Base-by-base conservation (phyloP, 495 filamentous ascomycete species). In the Aspergillus coremiiformis region DNA sequence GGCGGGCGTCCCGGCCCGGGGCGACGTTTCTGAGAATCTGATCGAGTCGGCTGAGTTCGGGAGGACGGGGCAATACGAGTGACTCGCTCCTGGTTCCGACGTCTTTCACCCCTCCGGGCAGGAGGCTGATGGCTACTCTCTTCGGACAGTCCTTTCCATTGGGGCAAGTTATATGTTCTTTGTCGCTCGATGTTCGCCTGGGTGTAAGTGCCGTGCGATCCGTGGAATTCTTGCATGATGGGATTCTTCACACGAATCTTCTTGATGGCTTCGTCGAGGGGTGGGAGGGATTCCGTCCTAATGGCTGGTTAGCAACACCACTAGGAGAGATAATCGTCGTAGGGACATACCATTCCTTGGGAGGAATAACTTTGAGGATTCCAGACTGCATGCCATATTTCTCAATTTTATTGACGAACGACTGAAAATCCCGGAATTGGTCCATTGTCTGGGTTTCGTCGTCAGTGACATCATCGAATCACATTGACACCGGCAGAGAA, bases 161-260 rank as follows among this genome's bases (percentile, higher is more conserved):
- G 90, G 1, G 92, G 92, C 7, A 98, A 75, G 63, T 95, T 98
- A 71, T 97, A 98, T 21, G 88, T 88, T 66, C 94, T 78, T 67
- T 94, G 89, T 66, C 94, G 91, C 63, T 96, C 85, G 27, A 97
- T 88, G 61, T 98, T 98, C 60, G 89, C 86, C 59, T 97, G 94
- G 22, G 91, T 90, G 63, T 95, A 98, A 27, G 85, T 92, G 23
- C 94, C 93, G 59, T 91, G 86, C 45, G 84, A 87, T 9, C 92
- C 94, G 75, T 90, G 89, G 64, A 97, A 97, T 58, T 98, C 93
- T 63, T 98, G 93, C 62, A 87, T 93, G 66, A 98, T 97, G 9
- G 93, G 93, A 56, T 97, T 94, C 74, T 90, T 93, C 59, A 96
- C 89, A 53, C 84, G 85, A 63, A 98, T 87, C 47, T 84, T 84